phyloP scores from a whole-genome alignment of 495 filamentous ascomycete genomes.

The Venustampulla echinocandica region DNA sequence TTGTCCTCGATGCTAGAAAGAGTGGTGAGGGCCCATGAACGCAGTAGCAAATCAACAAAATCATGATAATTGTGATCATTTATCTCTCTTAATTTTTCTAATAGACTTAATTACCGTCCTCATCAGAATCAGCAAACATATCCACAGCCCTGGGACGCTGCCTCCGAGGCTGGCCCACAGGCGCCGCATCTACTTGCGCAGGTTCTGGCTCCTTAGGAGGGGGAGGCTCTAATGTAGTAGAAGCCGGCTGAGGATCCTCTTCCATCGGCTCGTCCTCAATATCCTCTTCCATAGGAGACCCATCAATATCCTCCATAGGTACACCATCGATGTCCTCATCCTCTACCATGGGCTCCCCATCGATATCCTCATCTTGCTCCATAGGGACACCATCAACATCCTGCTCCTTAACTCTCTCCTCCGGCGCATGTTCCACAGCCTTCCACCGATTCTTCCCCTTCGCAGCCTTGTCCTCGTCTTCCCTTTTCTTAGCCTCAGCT shows the following conservation, averaged over 20 bases:
- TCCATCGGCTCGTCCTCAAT: slow-evolving; percentile 41
- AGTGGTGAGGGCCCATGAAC: too few relatives aligned
- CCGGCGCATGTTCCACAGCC: slow-evolving; percentile 19
- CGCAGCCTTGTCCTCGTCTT: slow-evolving; percentile 18
- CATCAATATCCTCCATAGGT: slow-evolving; percentile 43
- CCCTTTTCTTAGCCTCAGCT: slow-evolving; percentile 18
- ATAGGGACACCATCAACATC: slow-evolving; percentile 22
- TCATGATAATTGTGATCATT: too few relatives aligned
- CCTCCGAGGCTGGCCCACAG: slow-evolving; percentile 20
- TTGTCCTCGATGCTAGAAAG: too few relatives aligned
- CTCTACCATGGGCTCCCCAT: slow-evolving; percentile 39
- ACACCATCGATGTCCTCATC: slow-evolving; percentile 42
- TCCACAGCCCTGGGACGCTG: slow-evolving; percentile 72
- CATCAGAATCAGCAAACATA: slow-evolving; percentile 68
- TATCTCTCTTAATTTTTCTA: too few relatives aligned
- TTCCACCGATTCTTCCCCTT: slow-evolving; percentile 26
- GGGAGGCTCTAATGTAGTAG: not conserved
- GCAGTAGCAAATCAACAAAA: too few relatives aligned
- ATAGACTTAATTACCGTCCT: too few relatives aligned
- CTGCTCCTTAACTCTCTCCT: slow-evolving; percentile 11
- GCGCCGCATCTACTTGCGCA: slow-evolving; percentile 6
- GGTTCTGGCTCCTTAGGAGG: slow-evolving; percentile 5
- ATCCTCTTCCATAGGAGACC: slow-evolving; percentile 33
- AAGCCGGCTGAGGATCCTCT: slow-evolving; percentile 16
- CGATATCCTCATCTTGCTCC: slow-evolving; percentile 26